phyloP scores from a whole-genome alignment of 2,329 filamentous ascomycete species.

The Stachybotrys echinatus region DNA sequence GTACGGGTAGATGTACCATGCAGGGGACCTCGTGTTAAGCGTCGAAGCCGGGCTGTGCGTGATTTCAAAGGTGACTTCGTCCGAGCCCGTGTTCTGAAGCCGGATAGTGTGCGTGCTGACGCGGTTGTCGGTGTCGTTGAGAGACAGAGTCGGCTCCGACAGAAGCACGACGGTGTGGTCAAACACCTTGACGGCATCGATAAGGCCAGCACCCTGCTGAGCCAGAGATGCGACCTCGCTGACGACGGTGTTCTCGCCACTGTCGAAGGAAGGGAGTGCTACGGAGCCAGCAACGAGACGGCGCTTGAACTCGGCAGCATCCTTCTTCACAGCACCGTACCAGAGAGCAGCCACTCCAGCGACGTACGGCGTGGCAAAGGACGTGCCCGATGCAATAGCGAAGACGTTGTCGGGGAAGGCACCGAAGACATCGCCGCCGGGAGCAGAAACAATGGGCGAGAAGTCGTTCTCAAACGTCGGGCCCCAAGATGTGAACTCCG shows the following conservation, averaged over 20 bases:
- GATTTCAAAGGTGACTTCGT: slow-evolving; percentile 9
- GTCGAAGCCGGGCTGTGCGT: slow-evolving; percentile 9
- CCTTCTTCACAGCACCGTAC: slow-evolving; percentile 10
- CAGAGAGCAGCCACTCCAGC: slow-evolving; percentile 14
- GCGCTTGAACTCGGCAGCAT: slow-evolving; percentile 7
- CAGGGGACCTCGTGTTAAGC: slow-evolving; percentile 4
- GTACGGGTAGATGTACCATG: slow-evolving; percentile 7
- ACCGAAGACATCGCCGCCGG: slow-evolving; percentile 13
- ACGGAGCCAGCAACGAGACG: slow-evolving; percentile 7
- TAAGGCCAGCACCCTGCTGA: slow-evolving; percentile 13
- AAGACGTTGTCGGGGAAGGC: slow-evolving; percentile 8
- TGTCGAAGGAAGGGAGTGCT: slow-evolving; percentile 7
- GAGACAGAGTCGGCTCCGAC: slow-evolving; percentile 7
- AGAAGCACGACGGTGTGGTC: slow-evolving; percentile 6
- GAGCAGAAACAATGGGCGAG: slow-evolving; percentile 8
- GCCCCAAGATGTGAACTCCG: slow-evolving; percentile 13
- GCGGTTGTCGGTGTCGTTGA: slow-evolving; percentile 13
- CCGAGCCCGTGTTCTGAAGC: slow-evolving; percentile 6
- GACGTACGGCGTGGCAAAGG: slow-evolving; percentile 13
- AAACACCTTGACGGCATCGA: slow-evolving; percentile 10
- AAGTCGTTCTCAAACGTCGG: slow-evolving; percentile 15
- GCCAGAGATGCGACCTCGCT: slow-evolving; percentile 7
- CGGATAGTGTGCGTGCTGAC: slow-evolving; percentile 8
- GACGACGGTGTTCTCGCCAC: neutral
- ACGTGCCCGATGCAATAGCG: slow-evolving; percentile 13